Base-by-base conservation (phyloP, 2,329 filamentous ascomycete species). In the Penicillium sp. region DNA sequence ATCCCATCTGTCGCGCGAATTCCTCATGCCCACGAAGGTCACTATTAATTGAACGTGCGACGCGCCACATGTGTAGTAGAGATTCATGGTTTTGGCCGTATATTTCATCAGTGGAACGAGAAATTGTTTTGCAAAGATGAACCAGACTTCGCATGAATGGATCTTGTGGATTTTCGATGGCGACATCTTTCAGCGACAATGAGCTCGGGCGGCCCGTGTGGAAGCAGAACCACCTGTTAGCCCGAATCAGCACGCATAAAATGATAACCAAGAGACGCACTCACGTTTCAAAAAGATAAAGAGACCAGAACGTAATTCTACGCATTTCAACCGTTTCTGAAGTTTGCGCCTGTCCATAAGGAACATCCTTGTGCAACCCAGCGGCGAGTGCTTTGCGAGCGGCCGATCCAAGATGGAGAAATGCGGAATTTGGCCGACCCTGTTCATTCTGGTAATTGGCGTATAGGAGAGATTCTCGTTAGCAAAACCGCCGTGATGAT, bases 241-340 rank as follows among this genome's bases (percentile, higher is more conserved):
- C 58, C 16, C 4, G 14, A n/a, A 4, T 46, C 6, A 35, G 21
- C 26, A 13, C 24, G 7, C 6, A 19, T 5, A 4, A 21, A 14
- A 21, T 21, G 16, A 3, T 44, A 16, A 8, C 13, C 4, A 33
- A 35, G 7, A 26, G 33, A 3, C 14, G 4, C 16, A 61, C 73
- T 4, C 46, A 80, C 78, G 71, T 78, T 67, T 80, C 78, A 62
- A 74, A 80, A 26, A 76, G 69, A 58, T 72, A 79, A 2, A 80
- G 62, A 52, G 72, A 73, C 74, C 74, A 76, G 46, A 76, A 74
- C 0, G 74, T 76, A 26, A 72, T 60, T 43, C 74, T 68, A 52
- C 76, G 67, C 58, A 78, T 71, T 51, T 75, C 66, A 3, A 72
- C 64, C 13, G 70, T 70, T 19, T 77, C 70, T n/a, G 65, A 52